Evolutionary conservation across 2,329 filamentous ascomycete genomes (phyloP).

Genomic region (Emmonsia crescens): DNA sequence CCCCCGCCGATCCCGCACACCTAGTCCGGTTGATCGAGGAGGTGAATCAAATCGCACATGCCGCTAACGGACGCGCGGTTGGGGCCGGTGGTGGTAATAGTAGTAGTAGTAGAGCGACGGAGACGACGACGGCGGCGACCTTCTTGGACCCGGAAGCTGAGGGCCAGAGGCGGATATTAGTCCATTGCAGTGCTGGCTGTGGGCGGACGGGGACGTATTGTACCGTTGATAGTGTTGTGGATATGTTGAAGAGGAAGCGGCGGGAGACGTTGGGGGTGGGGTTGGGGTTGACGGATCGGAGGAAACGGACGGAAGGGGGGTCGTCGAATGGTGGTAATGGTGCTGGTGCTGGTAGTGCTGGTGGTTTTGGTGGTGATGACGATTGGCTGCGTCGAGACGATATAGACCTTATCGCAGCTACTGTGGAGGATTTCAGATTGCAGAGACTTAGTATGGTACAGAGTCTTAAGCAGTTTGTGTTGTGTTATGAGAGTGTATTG

Average conservation of each 20-base stretch:
- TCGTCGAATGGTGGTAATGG: not conserved
- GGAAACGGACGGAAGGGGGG: not conserved
- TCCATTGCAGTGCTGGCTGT: conserved; percentile 94
- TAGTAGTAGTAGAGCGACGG: not conserved
- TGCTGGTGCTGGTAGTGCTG: conserved; percentile 2
- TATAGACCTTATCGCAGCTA: conserved; percentile 70
- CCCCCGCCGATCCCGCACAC: conserved; percentile 78
- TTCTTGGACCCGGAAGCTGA: conserved; percentile 50
- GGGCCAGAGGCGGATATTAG: conserved; percentile 60
- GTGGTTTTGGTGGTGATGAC: conserved; percentile 16
- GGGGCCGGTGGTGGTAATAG: conserved; percentile 28
- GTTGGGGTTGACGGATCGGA: no score
- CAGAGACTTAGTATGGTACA: conserved; percentile 96
- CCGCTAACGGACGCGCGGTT: conserved; percentile 18
- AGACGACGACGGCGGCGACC: conserved; percentile 25
- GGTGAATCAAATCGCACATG: conserved; percentile 55
- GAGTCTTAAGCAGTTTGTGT: conserved; percentile 80
- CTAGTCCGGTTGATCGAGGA: conserved; percentile 83
- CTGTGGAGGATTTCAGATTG: conserved; percentile 79
- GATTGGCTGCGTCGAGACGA: conserved; percentile 60
- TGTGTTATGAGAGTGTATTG: conserved; percentile 90
- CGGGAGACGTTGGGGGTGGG: conserved; percentile 9
- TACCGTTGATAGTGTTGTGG: conserved; percentile 88
- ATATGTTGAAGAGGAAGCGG: conserved; percentile 83
- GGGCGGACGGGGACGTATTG: conserved; percentile 94